Conservation (phyloP, 257 asterid genomes). For the Fraxinus excelsior region DNA sequence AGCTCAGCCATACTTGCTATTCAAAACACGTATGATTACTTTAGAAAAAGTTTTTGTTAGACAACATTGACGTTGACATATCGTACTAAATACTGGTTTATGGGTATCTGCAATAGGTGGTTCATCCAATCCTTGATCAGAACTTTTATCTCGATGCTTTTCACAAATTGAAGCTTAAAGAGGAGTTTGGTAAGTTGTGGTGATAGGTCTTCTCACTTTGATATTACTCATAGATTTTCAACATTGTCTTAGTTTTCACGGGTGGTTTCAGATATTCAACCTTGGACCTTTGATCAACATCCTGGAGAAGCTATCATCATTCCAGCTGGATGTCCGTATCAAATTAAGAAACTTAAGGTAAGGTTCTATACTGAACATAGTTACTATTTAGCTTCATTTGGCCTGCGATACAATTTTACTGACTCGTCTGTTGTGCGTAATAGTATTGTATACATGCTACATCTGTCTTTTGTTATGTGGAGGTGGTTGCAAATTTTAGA, state of each 20-base stretch:
- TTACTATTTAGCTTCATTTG: conserved; percentile 7
- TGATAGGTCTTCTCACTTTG: conserved; percentile 1
- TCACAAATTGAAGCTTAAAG: conserved; percentile 89
- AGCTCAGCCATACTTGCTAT: conserved; percentile 52
- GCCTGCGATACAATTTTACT: neutral
- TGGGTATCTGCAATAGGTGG: conserved; percentile 57
- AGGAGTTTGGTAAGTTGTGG: conserved; percentile 78
- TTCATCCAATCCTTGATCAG: conserved; percentile 91
- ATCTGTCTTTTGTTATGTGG: conserved; percentile 1
- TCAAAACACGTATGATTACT: conserved; percentile 52
- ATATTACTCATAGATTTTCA: conserved; percentile 12
- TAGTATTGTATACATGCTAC: neutral
- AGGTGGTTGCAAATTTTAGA: neutral
- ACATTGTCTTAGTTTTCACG: conserved; percentile 15
- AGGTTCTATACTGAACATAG: conserved; percentile 1
- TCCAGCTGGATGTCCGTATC: conserved; percentile 99
- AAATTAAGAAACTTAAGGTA: conserved; percentile 81
- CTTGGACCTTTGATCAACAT: conserved; percentile 86
- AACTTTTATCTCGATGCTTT: conserved; percentile 75
- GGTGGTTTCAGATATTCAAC: conserved; percentile 68
- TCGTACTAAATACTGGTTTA: conserved; percentile 10
- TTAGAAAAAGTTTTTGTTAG: conserved; percentile 5
- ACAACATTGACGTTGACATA: neutral
- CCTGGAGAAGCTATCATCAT: conserved; percentile 88
- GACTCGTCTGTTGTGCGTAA: neutral